A percentile compares a stretch with the other conserved stretches of the same genome.
Conservation (phyloP, 441 rosid genomes). For the Gossypium gossypioides region DNA sequence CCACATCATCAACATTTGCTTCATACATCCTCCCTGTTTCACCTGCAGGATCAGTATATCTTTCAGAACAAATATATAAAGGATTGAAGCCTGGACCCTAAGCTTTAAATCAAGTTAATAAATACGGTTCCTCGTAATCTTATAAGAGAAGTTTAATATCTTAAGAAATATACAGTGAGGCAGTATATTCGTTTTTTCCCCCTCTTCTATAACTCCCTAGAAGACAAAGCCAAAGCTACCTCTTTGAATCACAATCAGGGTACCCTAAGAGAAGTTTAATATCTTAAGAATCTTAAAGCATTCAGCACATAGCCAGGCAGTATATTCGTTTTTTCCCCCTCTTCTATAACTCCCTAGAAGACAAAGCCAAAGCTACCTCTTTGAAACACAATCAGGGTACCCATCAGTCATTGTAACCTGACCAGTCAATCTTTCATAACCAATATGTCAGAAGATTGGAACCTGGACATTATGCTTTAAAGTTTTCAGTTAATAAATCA, state of each 20-base stretch:
- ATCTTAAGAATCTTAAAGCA: not conserved
- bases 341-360: not conserved
- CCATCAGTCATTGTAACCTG: not conserved
- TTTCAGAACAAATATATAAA: slow-evolving; percentile 8
- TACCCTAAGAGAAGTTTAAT: not conserved
- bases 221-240: not conserved
- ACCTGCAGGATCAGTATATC: slow-evolving; percentile 42
- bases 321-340: not conserved
- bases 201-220: not conserved
- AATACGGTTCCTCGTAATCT: not conserved
- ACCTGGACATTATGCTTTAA: not conserved
- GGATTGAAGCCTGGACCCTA: not conserved
- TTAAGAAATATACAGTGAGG: not conserved
- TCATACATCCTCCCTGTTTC: slow-evolving; percentile 91
- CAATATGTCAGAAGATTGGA: not conserved
- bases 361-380: not conserved
- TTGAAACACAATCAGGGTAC: not conserved
- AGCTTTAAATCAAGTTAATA: not conserved
- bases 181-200: not conserved
- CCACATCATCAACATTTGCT: slow-evolving; percentile 97
- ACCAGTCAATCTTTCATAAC: slow-evolving; percentile 16
- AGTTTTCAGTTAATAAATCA: not conserved
- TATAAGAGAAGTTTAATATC: not conserved
- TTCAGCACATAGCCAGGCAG: not conserved
- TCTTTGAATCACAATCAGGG: not conserved